phyloP scores from a whole-genome alignment of 148 eudicot species.

The Diospyros kaki region DNA sequence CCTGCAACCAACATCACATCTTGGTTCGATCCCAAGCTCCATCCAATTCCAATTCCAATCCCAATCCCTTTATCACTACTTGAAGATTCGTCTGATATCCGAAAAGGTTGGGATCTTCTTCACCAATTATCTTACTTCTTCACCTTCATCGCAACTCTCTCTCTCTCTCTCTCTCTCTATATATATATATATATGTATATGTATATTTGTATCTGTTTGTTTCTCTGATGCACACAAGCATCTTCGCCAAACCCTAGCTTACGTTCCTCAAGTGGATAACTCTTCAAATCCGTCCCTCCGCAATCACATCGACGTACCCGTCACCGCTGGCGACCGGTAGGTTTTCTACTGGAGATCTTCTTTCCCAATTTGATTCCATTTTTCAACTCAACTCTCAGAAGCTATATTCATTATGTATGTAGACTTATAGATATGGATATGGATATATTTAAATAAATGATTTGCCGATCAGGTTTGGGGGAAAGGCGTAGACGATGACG shows the following conservation, averaged over 20 bases:
- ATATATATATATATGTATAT: too few relatives aligned
- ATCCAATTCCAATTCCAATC: too few relatives aligned
- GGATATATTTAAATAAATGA: neutral
- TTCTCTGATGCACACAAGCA: neutral
- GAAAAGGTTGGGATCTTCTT: too few relatives aligned
- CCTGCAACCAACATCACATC: too few relatives aligned
- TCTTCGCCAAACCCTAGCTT: neutral
- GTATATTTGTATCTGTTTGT: too few relatives aligned
- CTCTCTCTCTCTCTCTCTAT: too few relatives aligned
- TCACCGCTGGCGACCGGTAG: neutral
- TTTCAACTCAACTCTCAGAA: neutral
- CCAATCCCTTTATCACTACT: too few relatives aligned
- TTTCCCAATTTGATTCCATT: neutral
- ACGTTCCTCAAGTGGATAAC: neutral
- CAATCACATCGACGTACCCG: neutral
- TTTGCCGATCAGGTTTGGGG: conserved; percentile 1
- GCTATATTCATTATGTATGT: neutral
- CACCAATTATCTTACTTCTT: too few relatives aligned
- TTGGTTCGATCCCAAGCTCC: too few relatives aligned
- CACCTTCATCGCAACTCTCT: too few relatives aligned
- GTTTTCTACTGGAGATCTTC: neutral
- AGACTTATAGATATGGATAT: neutral
- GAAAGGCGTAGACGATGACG: conserved; percentile 24
- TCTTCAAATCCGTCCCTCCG: neutral
- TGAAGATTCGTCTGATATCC: too few relatives aligned